These are phyloP conservation scores for Debaryomyces nepalensis DNA, from an alignment of 1,139 yeast species.

Conservation along the genomic window DNA sequence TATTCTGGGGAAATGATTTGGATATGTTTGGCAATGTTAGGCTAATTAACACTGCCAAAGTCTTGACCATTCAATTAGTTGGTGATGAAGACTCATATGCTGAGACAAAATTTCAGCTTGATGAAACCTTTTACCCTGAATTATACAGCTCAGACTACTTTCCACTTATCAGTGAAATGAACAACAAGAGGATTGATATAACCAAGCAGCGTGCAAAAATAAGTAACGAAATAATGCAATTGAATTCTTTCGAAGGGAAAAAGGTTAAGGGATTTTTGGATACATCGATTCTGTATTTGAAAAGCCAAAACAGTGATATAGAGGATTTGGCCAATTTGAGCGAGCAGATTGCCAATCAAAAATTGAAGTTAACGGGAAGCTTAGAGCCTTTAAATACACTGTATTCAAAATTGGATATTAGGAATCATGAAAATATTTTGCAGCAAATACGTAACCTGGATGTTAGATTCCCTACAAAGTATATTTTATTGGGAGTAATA, in stretches of 20 bases:
- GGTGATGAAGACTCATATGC: constrained; percentile 29
- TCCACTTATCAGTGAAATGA: constrained; percentile 25
- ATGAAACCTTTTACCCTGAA: constrained; percentile 38
- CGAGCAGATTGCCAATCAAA: constrained; percentile 22
- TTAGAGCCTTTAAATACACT: constrained; percentile 24
- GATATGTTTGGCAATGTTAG: constrained; percentile 35
- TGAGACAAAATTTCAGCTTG: constrained; percentile 27
- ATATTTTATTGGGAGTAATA: constrained; percentile 34
- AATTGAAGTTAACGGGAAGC: constrained; percentile 22
- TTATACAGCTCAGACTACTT: constrained; percentile 31
- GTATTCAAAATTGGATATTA: constrained; percentile 28
- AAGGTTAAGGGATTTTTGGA: constrained; percentile 31
- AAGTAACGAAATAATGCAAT: constrained; percentile 31
- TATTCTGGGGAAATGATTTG: constrained; percentile 43
- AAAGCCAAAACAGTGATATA: constrained; percentile 19
- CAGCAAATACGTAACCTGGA: constrained; percentile 17
- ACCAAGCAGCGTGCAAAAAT: constrained; percentile 24
- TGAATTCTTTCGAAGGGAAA: constrained; percentile 45
- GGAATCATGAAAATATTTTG: constrained; percentile 28
- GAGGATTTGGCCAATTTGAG: constrained; percentile 30
- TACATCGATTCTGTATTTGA: constrained; percentile 25
- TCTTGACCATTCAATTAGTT: constrained; percentile 39
- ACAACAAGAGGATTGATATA: constrained; percentile 21
- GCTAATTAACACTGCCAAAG: constrained; percentile 33
- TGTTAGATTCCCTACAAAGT: constrained; percentile 24